Evolutionary conservation across 1,284 basidiomycete genomes (phyloP).

Genomic region (Nidula niveotomentosa): DNA sequence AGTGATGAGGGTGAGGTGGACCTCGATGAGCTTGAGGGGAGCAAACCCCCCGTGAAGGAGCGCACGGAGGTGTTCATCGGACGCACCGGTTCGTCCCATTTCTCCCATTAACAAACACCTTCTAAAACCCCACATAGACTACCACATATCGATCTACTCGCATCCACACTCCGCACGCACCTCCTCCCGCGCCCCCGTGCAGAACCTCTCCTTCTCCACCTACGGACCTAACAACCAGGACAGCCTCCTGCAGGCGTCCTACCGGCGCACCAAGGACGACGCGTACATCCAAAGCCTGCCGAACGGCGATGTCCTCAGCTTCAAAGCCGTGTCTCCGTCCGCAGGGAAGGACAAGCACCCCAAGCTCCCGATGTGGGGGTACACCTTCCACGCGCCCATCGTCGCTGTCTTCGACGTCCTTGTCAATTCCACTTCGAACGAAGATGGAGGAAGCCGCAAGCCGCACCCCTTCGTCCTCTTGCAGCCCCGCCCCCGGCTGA

Average conservation of each 20-base stretch:
- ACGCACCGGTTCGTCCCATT: slow-evolving; percentile 61
- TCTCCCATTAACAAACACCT: neutral
- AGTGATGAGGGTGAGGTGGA: slow-evolving; percentile 46
- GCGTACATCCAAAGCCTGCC: slow-evolving; percentile 78
- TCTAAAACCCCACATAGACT: slow-evolving; percentile 45
- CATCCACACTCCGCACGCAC: slow-evolving; percentile 32
- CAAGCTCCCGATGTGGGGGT: slow-evolving; percentile 48
- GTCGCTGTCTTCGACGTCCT: slow-evolving; percentile 83
- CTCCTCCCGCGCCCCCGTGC: slow-evolving; percentile 48
- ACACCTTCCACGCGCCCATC: slow-evolving; percentile 57
- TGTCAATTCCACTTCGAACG: slow-evolving; percentile 16
- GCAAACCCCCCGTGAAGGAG: slow-evolving; percentile 36
- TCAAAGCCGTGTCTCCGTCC: slow-evolving; percentile 42
- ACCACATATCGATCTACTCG: slow-evolving; percentile 69
- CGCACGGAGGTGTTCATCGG: slow-evolving; percentile 76
- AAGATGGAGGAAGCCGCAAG: slow-evolving; percentile 1
- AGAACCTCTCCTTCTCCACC: slow-evolving; percentile 78
- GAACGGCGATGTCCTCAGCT: slow-evolving; percentile 74
- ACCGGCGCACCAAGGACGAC: slow-evolving; percentile 71
- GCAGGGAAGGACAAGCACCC: slow-evolving; percentile 6
- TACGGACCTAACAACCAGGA: slow-evolving; percentile 86
- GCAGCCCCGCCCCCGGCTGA: slow-evolving; percentile 72
- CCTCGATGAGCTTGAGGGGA: slow-evolving; percentile 71
- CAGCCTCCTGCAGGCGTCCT: slow-evolving; percentile 59
- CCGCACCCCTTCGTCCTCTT: slow-evolving; percentile 70